Evolutionary conservation across 495 filamentous ascomycete genomes (phyloP).

Genomic region (Trichocladium uniseriatum): DNA sequence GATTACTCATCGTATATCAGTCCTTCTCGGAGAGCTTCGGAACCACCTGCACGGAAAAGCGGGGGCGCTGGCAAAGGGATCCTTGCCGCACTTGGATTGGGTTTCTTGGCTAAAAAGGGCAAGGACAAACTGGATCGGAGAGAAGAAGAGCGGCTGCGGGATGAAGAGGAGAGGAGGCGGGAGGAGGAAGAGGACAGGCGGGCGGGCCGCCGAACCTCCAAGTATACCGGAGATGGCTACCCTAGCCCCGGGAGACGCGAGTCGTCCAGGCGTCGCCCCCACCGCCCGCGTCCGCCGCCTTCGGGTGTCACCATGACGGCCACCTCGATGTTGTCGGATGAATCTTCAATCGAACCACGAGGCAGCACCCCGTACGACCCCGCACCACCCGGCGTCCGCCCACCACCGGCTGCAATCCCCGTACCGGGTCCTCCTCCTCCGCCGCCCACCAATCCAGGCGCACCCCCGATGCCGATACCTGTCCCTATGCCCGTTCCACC

Average conservation of each 20-base stretch:
- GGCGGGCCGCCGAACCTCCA: constrained; percentile 31
- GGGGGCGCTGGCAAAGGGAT: constrained; percentile 49
- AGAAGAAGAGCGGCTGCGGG: constrained; percentile 55
- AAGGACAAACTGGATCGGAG: constrained; percentile 51
- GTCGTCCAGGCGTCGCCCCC: constrained; percentile 31
- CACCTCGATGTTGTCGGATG: constrained; percentile 27
- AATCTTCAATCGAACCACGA: constrained; percentile 32
- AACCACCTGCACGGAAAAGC: constrained; percentile 8
- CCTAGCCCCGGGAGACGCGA: constrained; percentile 45
- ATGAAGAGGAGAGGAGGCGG: constrained; percentile 54
- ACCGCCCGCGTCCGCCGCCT: constrained; percentile 28
- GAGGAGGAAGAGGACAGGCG: constrained; percentile 40
- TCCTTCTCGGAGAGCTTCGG: constrained; percentile 33
- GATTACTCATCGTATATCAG: constrained; percentile 45
- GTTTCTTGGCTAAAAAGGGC: constrained; percentile 54
- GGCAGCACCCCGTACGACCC: constrained; percentile 25
- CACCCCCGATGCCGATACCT: constrained; percentile 29
- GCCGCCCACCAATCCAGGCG: constrained; percentile 24
- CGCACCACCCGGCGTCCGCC: constrained; percentile 14
- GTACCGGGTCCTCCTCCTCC: constrained; percentile 7
- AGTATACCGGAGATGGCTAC: constrained; percentile 52
- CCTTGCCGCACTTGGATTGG: constrained; percentile 56
- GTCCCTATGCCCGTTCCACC: constrained; percentile 19
- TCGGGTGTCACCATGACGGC: constrained; percentile 22
- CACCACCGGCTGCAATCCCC: background rate